Conservation (phyloP, 805 yeast genomes). For the Maudiozyma bulderi region DNA sequence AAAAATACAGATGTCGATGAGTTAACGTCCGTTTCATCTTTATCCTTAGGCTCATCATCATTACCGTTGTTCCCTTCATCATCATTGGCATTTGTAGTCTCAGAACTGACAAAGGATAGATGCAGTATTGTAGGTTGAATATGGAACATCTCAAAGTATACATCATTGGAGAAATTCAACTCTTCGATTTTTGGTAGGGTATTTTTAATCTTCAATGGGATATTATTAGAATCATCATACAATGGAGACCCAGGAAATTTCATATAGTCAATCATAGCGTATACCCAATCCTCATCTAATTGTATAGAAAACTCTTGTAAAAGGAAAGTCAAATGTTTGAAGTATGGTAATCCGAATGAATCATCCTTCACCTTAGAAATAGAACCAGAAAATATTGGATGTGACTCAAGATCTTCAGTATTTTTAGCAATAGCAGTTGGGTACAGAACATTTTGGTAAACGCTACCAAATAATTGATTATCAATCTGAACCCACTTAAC, state of each 20-base stretch:
- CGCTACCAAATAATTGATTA: slow-evolving; percentile 80
- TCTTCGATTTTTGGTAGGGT: slow-evolving; percentile 65
- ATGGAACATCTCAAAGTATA: slow-evolving; percentile 87
- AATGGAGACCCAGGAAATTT: slow-evolving; percentile 78
- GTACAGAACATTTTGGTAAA: slow-evolving; percentile 77
- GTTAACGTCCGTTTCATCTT: slow-evolving; percentile 1
- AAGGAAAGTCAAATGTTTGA: slow-evolving; percentile 83
- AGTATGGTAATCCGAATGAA: slow-evolving; percentile 78
- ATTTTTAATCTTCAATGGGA: slow-evolving; percentile 30
- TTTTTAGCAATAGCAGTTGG: slow-evolving; percentile 87
- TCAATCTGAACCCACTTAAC: slow-evolving; percentile 93
- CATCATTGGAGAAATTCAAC: slow-evolving; percentile 51
- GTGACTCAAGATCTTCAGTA: slow-evolving; percentile 70
- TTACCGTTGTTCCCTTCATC: neutral
- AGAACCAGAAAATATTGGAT: slow-evolving; percentile 85
- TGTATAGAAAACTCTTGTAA: slow-evolving; percentile 89
- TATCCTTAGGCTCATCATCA: neutral
- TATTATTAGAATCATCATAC: slow-evolving; percentile 28
- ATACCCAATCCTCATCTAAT: slow-evolving; percentile 85
- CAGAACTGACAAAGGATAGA: slow-evolving; percentile 84
- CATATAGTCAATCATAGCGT: slow-evolving; percentile 70
- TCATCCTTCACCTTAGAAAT: slow-evolving; percentile 79
- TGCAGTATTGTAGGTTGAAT: slow-evolving; percentile 86
- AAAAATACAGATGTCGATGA: slow-evolving; percentile 46
- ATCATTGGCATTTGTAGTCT: slow-evolving; percentile 20